Base-by-base conservation (phyloP, 2,329 filamentous ascomycete species). In the Ophiostoma sp. region DNA sequence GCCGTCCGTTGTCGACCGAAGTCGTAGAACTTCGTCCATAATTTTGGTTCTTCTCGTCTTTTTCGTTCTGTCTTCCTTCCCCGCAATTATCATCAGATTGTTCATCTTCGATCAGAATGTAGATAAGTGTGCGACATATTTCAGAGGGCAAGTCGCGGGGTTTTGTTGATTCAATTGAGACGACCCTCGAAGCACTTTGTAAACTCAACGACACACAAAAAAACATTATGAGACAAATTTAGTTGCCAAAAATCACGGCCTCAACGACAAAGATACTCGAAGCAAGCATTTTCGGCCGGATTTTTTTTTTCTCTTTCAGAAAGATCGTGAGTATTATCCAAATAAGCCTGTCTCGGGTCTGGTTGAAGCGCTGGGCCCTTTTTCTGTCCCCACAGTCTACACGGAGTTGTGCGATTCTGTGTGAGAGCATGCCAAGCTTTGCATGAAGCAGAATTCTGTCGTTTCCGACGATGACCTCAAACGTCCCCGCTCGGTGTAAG, bases 401-500 rank as follows among this genome's bases (percentile, higher is more conserved):
- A 31, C 36, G 12, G 39, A 31, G 15, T 48, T 36, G 36, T 66
- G 61, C n/a, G 25, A 22, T 36, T 39, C 17, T 42, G 59, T 64
- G 19, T 68, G 63, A 31, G 63, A 25, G 45, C 33, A 8, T 22
- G 73, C 72, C 72, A 74, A 72, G 74, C 52, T 50, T 61, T 52
- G 72, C 72, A 74, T 75, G 72, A 75, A 71, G 48, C 39, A 59
- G 48, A 71, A 50, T 19, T 12, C 59, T 36, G 48, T 11, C 61
- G 69, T 68, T 71, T 70, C 68, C 39, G 19, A 61, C 68, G 63
- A 59, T 52, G 71, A 61, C 73, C 48, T 74, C 71, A 74, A 74
- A 74, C 73, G 12, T 33, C 48, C 39, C 48, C 68, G 50, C 48
- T 55, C 48, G 19, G 64, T 45, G 22, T 36, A 66, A 66, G 19